Evolutionary conservation across 331 rosid genomes (phyloP).

Genomic region (Saraca asoca): DNA sequence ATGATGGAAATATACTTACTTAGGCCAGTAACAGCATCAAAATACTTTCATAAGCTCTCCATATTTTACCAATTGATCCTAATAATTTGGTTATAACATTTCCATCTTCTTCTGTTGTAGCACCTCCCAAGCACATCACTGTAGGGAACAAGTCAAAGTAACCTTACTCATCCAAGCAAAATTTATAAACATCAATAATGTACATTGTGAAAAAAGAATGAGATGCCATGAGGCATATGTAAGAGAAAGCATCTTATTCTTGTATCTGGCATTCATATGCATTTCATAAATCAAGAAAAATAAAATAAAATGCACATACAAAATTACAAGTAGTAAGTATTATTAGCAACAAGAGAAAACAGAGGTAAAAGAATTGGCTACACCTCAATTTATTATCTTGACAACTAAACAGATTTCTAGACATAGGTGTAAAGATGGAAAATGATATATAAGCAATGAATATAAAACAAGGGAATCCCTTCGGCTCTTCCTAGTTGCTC

Average conservation of each 20-base stretch:
- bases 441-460: background rate
- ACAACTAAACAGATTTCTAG: background rate
- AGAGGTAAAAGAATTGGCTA: background rate
- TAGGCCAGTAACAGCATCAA: slow-evolving; percentile 90
- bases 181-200: slow-evolving; percentile 19
- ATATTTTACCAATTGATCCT: slow-evolving; percentile 85
- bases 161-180: slow-evolving; percentile 15
- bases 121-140: slow-evolving; percentile 88
- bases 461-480: background rate
- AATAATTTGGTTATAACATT: slow-evolving; percentile 65
- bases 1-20: slow-evolving; percentile 58
- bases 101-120: slow-evolving; percentile 83
- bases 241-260: slow-evolving; percentile 28
- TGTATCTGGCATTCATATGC: slow-evolving; percentile 5
- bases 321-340: too few relatives aligned
- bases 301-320: background rate
- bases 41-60: slow-evolving; percentile 86
- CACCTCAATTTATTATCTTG: background rate
- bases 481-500: slow-evolving; percentile 2
- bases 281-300: slow-evolving; percentile 10
- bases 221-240: slow-evolving; percentile 18
- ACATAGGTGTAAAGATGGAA: slow-evolving; percentile 1
- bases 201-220: slow-evolving; percentile 16
- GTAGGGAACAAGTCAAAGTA: slow-evolving; percentile 20
- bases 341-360: background rate